Evolutionary conservation across 192 early-diverging fungal species (phyloP), one percentile per base, ranked within the genome.

Genomic region (Backusella sp.): DNA sequence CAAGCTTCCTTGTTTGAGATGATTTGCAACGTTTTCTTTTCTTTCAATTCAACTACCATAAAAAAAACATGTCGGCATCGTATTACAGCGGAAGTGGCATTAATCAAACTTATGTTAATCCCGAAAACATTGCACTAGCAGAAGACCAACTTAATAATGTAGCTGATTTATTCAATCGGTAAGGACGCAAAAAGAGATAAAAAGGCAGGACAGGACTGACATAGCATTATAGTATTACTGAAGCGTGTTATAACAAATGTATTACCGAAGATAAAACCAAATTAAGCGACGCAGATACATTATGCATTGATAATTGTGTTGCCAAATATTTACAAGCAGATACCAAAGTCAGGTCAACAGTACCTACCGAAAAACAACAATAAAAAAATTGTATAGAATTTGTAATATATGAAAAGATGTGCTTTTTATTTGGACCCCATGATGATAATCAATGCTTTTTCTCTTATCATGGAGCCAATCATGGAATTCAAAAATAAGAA

Each of bases 271-370:
- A 95, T 70, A 53, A 66, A 42, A 87, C 84, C 49, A 90, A 93
- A 66, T 84, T 96, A 72, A 94, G 90, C 79, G 94, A 96, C 84
- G 91, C 92, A 69, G 95, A 95, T 85, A 88, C 90, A 5, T 92
- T 93, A 21, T 96, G 95, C 78, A 87, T 92, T 42, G 95, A 96
- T 76, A 91, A 93, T 67, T 96, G 95, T 74, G 93, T 94, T 19
- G 79, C 89, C 52, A 96, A 96, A 83, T 96, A 92, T 84, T 93
- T 95, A 84, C 91, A 93, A 72, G 92, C 94, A 74, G 92, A 92
- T 81, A 89, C 85, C 76, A 89, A 89, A 37, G 87, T 94, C 72
- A 90, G 91, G 66, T 88, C 89, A 78, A 89, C 92, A 82, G 83
- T 93, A 71, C 86, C 90, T 28, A 3, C 56, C 3, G 12, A 62